Base-by-base conservation (phyloP, 1,139 yeast genomes). In the Magnusiomyces ingens region DNA sequence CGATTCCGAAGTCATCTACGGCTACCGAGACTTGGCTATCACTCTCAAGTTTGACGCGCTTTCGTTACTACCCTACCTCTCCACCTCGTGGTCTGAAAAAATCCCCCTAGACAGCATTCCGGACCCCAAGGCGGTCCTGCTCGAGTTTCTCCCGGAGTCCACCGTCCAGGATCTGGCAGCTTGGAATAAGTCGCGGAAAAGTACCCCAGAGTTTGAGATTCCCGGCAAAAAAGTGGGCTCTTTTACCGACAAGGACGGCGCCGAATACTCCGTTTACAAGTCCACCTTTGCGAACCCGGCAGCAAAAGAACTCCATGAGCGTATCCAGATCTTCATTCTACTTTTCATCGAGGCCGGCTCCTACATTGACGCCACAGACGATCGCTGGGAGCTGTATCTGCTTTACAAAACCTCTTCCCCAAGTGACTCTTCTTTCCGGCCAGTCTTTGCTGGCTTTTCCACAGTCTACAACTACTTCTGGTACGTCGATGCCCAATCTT, bases 281-380 rank as follows among this genome's bases (percentile, higher is more conserved):
- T 67, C 82, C 41, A 67, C 76, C 48, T 67, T 82, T 55, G 60
- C 64, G 10, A 71, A 70, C 21, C 67, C 66, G 0, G 62, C 63
- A 1, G 81, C 84, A 1, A 64, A 74, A 44, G 81, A 78, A 57
- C 68, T 90, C 51, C 89, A 85, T 62, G 73, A 76, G 53, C 72
- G 98, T 58, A 75, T 90, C 60, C 95, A 89, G 63, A 80, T 91
- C 1, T 78, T 93, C 61, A 87, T 88, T 21, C 71, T 91, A 48
- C 72, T 93, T 21, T 90, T 85, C 71, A 93, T 93, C 62, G 99
- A 93, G 67, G 98, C 96, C 0, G 99, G 97, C 0, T 83, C 95
- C 1, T 88, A 80, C 63, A 89, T 94, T 57, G 97, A 91, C 64
- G 75, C 76, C 42, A 69, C 71, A 1, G 98, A 93, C 67, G 77